Evolutionary conservation across 2,329 filamentous ascomycete genomes (phyloP).

Genomic region (Ceratocystiopsis sp.): DNA sequence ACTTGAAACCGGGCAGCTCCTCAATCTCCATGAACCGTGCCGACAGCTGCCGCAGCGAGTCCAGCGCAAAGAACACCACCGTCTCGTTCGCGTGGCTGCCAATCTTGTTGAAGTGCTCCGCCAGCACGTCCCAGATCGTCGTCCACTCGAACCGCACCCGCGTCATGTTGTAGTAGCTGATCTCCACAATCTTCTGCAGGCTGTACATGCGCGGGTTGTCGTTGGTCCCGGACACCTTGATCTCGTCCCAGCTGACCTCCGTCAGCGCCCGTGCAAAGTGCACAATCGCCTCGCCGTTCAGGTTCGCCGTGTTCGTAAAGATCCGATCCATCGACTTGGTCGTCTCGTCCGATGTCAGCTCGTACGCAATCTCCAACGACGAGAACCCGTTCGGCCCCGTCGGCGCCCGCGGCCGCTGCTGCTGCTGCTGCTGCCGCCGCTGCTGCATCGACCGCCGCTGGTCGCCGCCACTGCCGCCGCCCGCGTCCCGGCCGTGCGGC

Average conservation of each 20-base stretch:
- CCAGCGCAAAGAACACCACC: constrained; percentile 93
- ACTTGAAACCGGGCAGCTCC: constrained; percentile 95
- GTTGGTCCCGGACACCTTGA: constrained; percentile 89
- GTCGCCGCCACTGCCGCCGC: constrained; percentile 32
- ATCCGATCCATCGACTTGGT: constrained; percentile 91
- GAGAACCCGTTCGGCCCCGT: constrained; percentile 47
- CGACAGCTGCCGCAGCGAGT: constrained; percentile 84
- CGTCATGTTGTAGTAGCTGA: constrained; percentile 99
- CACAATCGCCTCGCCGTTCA: constrained; percentile 87
- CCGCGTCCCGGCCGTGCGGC: constrained; percentile 18
- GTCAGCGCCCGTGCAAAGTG: constrained; percentile 85
- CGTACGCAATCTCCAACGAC: constrained; percentile 64
- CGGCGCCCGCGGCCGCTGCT: constrained; percentile 33
- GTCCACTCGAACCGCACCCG: constrained; percentile 97
- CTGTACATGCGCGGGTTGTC: constrained; percentile 94
- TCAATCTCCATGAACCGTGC: constrained; percentile 99
- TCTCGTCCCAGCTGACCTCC: constrained; percentile 98
- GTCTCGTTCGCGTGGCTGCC: constrained; percentile 93
- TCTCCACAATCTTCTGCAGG: constrained; percentile 94
- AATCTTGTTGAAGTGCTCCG: constrained; percentile 95
- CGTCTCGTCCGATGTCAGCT: constrained; percentile 64
- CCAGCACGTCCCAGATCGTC: constrained; percentile 93
- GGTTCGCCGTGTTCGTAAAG: constrained; percentile 87
- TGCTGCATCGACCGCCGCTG: constrained; percentile 50
- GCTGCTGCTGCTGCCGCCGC: constrained; percentile 26